These are phyloP conservation scores for Gonapodya prolifera DNA, from an alignment of 192 early-diverging fungal genomes.

Conservation along the genomic window DNA sequence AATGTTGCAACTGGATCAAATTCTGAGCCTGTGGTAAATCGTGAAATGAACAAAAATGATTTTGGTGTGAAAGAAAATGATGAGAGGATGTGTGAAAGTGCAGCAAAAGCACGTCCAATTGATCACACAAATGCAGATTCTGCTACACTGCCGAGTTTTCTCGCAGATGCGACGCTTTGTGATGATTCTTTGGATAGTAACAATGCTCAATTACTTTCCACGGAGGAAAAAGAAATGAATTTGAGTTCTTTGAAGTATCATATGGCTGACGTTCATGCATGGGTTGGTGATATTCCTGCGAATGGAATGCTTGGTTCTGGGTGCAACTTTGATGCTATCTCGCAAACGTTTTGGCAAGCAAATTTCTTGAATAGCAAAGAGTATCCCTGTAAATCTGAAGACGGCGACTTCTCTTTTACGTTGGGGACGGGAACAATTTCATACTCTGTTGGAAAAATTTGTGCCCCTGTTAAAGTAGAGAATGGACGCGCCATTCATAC, in stretches of 20 bases:
- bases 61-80: not conserved
- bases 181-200: not conserved
- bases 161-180: not conserved
- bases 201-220: not conserved
- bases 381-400: not conserved
- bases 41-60: not conserved
- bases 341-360: not conserved
- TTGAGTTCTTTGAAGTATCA: not conserved
- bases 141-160: not conserved
- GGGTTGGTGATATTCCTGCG: not conserved
- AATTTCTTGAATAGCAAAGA: not conserved
- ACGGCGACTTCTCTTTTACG: not conserved
- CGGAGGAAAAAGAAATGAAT: too few species aligned
- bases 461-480: not conserved
- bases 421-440: not conserved
- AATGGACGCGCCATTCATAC: not conserved
- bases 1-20: not conserved
- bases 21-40: not conserved
- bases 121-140: not conserved
- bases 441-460: not conserved
- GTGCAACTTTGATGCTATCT: not conserved
- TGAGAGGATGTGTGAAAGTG: not conserved
- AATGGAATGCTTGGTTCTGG: not conserved
- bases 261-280: not conserved
- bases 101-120: not conserved